These are phyloP conservation scores for Pleurotus citrinopileatus DNA, from an alignment of 768 basidiomycete species.

Conservation along the genomic window DNA sequence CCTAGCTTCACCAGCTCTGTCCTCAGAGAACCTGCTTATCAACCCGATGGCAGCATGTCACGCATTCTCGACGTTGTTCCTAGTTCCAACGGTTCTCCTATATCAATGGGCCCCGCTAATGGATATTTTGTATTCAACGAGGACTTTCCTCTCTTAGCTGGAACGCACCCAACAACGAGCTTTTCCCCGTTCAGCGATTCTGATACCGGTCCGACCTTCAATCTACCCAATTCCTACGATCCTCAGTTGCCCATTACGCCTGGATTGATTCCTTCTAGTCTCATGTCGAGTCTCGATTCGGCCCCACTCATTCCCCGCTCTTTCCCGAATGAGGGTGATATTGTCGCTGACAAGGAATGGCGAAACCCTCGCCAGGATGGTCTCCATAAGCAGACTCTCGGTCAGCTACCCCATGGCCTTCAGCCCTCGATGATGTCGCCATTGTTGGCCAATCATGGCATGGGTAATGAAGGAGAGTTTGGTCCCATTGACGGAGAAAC, in stretches of 20 bases:
- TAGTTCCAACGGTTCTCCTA: conserved; percentile 16
- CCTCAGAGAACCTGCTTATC: neutral
- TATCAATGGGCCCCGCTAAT: conserved; percentile 22
- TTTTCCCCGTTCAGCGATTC: conserved; percentile 58
- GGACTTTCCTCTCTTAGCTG: conserved; percentile 26
- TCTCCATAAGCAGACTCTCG: conserved; percentile 10
- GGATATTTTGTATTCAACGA: conserved; percentile 42
- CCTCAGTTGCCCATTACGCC: conserved; percentile 32
- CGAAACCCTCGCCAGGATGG: conserved; percentile 22
- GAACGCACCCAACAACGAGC: conserved; percentile 22
- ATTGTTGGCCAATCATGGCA: conserved; percentile 29
- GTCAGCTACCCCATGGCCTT: neutral
- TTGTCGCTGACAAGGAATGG: conserved; percentile 52
- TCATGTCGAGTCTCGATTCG: conserved; percentile 52
- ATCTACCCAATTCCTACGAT: neutral
- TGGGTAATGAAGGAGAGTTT: conserved; percentile 28
- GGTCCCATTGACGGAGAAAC: conserved; percentile 17
- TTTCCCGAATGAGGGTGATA: conserved; percentile 53
- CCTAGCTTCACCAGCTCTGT: neutral
- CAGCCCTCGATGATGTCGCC: conserved; percentile 31
- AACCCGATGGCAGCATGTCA: conserved; percentile 17
- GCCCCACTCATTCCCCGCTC: conserved; percentile 37
- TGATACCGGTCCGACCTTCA: conserved; percentile 18
- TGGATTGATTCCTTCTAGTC: conserved; percentile 52
- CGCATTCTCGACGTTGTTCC: conserved; percentile 28